These are phyloP conservation scores for Rhizopogon roseolus DNA, from an alignment of 768 basidiomycete species.

Conservation along the genomic window DNA sequence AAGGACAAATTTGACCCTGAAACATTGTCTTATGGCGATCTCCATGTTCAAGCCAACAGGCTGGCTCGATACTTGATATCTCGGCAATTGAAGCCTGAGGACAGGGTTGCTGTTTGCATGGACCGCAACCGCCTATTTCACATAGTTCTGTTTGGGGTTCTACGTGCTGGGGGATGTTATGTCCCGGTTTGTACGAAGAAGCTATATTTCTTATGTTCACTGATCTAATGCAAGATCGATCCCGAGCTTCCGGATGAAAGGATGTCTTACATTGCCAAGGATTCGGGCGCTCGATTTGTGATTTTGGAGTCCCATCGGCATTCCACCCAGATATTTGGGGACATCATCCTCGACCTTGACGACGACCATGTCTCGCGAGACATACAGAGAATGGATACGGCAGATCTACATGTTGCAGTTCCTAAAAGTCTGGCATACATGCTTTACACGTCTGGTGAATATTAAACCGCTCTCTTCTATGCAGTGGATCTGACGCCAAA, in stretches of 20 bases:
- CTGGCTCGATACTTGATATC: constrained; percentile 37
- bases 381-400: constrained; percentile 23
- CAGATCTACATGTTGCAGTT: constrained; percentile 23
- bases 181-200: constrained; percentile 36
- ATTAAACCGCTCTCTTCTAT: background rate
- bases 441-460: constrained; percentile 45
- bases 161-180: constrained; percentile 47
- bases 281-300: constrained; percentile 38
- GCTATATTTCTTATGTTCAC: background rate
- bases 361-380: constrained; percentile 17
- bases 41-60: constrained; percentile 33
- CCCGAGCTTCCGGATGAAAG: constrained; percentile 44
- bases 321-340: constrained; percentile 12
- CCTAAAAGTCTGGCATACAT: constrained; percentile 36
- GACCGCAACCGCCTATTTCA: constrained; percentile 39
- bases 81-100: constrained; percentile 30
- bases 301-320: constrained; percentile 25
- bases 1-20: constrained; percentile 1
- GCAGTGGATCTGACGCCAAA: background rate
- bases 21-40: constrained; percentile 26
- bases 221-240: constrained; percentile 35
- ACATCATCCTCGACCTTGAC: constrained; percentile 15
- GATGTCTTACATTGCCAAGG: constrained; percentile 38
- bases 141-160: constrained; percentile 36
- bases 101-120: constrained; percentile 43